A percentile compares a stretch with the other conserved stretches of the same genome.
Conservation (phyloP, 1,284 basidiomycete genomes). For the Trametes hirsuta region DNA sequence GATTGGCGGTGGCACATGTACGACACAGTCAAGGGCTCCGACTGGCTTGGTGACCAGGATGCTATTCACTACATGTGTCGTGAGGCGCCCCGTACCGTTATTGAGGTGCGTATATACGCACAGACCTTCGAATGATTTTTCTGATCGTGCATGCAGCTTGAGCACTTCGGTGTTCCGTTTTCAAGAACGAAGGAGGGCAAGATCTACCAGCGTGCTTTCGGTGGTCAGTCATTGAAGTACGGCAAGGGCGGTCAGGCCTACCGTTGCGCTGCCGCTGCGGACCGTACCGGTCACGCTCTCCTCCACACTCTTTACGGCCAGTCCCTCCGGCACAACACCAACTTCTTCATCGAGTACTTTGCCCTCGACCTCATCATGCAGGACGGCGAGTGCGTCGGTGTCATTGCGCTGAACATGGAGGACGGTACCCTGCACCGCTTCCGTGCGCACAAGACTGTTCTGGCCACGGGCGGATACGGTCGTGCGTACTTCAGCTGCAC, state of each 20-base stretch:
- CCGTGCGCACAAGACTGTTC: constrained; percentile 97
- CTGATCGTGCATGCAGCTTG: constrained; percentile 63
- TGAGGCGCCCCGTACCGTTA: constrained; percentile 92
- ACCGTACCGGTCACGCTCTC: constrained; percentile 98
- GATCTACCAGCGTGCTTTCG: constrained; percentile 99
- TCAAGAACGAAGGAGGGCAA: constrained; percentile 99
- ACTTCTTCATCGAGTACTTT: constrained; percentile 99
- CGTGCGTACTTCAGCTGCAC: constrained; percentile 99
- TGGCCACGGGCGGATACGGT: constrained; percentile 98
- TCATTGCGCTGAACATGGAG: constrained; percentile 99
- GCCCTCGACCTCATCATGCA: constrained; percentile 99
- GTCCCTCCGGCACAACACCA: constrained; percentile 98
- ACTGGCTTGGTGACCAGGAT: constrained; percentile 99
- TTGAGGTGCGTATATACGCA: constrained; percentile 67
- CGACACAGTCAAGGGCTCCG: constrained; percentile 99
- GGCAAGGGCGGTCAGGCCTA: constrained; percentile 99
- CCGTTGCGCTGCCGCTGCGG: constrained; percentile 97
- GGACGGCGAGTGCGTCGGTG: constrained; percentile 98
- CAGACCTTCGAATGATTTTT: not conserved
- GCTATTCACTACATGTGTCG: constrained; percentile 99
- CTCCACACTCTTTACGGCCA: constrained; percentile 99
- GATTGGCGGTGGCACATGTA: constrained; percentile 99
- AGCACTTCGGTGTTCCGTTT: constrained; percentile 99
- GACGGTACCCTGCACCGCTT: constrained; percentile 99
- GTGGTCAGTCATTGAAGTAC: constrained; percentile 96